phyloP scores from a whole-genome alignment of 2,329 filamentous ascomycete species.

The Colletotrichum karsti region DNA sequence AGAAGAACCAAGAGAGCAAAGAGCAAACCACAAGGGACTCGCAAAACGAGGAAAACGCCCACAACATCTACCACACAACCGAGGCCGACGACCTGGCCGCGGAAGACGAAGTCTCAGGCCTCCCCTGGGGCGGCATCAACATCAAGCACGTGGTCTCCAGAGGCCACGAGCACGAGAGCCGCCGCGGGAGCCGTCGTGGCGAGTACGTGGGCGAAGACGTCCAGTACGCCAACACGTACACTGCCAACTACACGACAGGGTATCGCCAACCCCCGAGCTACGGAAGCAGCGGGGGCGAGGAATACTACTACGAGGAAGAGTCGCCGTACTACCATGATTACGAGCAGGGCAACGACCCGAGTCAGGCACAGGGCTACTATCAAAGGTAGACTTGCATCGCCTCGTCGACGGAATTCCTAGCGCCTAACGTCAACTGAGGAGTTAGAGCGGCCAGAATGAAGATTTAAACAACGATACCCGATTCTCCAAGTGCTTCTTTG shows the following conservation, averaged over 20 bases:
- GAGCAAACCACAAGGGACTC: conserved; percentile 71
- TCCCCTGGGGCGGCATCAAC: conserved; percentile 77
- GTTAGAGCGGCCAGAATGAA: neutral
- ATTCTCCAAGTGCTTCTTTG: too few species aligned
- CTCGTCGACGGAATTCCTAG: neutral
- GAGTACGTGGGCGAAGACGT: conserved; percentile 46
- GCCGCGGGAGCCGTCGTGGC: conserved; percentile 49
- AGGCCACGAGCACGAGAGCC: conserved; percentile 58
- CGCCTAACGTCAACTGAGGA: neutral
- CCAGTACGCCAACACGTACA: conserved; percentile 38
- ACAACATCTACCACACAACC: conserved; percentile 70
- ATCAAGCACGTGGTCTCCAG: conserved; percentile 62
- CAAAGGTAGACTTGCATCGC: neutral
- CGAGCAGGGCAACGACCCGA: conserved; percentile 22
- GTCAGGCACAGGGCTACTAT: neutral
- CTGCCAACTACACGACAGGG: neutral
- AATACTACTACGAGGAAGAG: conserved; percentile 41
- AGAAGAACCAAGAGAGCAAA: conserved; percentile 73
- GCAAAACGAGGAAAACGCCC: conserved; percentile 71
- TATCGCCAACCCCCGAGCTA: conserved; percentile 40
- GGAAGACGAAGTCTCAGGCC: conserved; percentile 66
- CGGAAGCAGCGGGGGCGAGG: conserved; percentile 42
- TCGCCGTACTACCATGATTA: conserved; percentile 31
- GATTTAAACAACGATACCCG: neutral
- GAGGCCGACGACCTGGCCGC: conserved; percentile 62